Evolutionary conservation across 352 stramenopile species (phyloP), one percentile per base, ranked within the genome.

Genomic region (Globisporangium ultimum): DNA sequence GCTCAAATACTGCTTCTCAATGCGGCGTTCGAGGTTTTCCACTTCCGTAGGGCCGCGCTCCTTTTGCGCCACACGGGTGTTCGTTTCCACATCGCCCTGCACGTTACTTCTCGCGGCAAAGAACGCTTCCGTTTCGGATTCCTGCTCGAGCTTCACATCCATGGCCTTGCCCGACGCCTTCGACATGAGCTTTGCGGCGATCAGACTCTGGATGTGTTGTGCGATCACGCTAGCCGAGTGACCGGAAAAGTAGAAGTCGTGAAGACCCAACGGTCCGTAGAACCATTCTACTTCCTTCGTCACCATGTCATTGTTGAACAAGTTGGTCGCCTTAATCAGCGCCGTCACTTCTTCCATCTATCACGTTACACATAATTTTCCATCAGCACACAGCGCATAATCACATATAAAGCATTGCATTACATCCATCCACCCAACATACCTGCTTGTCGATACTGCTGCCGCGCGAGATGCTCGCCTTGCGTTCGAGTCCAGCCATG

Each of bases 201-300:
- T 76, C 38, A 93, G 71, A 48, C 73, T 89, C 71, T 91, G 73
- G 53, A 93, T 88, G 66, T 93, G 84, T 41, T 84, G 75, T 20
- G 84, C 81, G 60, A 93, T 93, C 15, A 82, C 71, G 11, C 48
- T 54, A 8, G 84, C 61, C 8, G 76, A 78, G 49, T 91, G 81
- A 34, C 81, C 80, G 4, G 76, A 65, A 60, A 93, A 93, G 71
- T 93, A 93, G 58, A 91, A 93, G 61, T 91, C 81, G 72, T 93
- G 84, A 15, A 93, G 66, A 9, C 84, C 84, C 12, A 93, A 58
- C 18, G 81, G 80, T 2, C 82, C 82, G 62, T 91, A 93, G 64
- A 93, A 93, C 78, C 79, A 93, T 54, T 91, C 78, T 38, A 93
- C 74, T 54, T 93, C 84, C 24, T 73, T 78, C 22, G 69, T 72